Base-by-base conservation (phyloP, 129 eudicot genomes). In the Flaveria robusta region DNA sequence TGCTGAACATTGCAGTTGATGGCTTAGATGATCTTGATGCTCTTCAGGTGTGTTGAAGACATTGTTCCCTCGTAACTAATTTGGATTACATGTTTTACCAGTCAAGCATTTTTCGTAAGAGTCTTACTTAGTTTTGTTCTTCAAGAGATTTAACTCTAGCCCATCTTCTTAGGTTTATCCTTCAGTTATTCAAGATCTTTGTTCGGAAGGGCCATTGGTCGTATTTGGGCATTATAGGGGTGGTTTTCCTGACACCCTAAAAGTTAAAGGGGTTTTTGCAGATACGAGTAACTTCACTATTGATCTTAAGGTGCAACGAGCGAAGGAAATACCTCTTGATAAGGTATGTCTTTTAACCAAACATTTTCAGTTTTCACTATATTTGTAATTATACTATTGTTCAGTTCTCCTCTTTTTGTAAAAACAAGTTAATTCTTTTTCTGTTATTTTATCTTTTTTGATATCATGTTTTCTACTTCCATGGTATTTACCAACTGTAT, bases 221-320 rank as follows among this genome's bases (percentile, higher is more conserved):
- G 14, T 92, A 72, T 86, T 87, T 7, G 98, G 98, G 51, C 84
- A 86, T 81, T 92, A 90, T 71, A 85, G 42, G 23, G 98, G 98
- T 31, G 85, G 80, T 54, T 90, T 92, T 72, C 94, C 98, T 0
- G 86, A 85, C 18, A 88, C 72, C 8, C 79, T 90, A 64, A 80
- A 81, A 77, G 88, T 75, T 50, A 83, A 52, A 66, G 98, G 92
- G 8, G 50, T 80, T 55, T 71, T 79, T 46, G 80, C 87, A 52
- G 90, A 88, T 68, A 83, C 72, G 89, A 83, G 83, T 74, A 60
- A 75, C 39, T 80, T 85, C 82, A 54, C 88, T 37, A 47, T 85
- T 70, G 92, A 92, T 45, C 85, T 90, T 66, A 90, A 85, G 71
- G 92, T 88, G 52, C 83, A 84, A 18, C 85, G 81, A 66, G 82